These are phyloP conservation scores for Globisporangium cystogenes DNA, from an alignment of 352 stramenopile species.

Conservation along the genomic window DNA sequence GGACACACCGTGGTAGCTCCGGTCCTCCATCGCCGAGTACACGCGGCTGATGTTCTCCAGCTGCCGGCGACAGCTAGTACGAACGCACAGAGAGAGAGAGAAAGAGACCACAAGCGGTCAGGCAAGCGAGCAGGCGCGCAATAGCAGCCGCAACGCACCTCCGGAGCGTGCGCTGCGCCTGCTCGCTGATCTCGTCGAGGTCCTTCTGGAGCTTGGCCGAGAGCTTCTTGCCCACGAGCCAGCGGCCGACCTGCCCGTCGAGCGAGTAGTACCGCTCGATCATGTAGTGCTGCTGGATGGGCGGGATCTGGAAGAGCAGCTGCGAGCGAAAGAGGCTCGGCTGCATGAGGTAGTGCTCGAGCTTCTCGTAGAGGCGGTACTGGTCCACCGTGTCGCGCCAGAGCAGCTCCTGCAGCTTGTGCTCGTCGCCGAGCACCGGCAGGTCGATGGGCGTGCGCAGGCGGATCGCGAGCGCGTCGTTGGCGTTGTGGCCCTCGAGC, in stretches of 20 bases:
- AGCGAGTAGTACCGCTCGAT: constrained; percentile 77
- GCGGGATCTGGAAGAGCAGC: constrained; percentile 77
- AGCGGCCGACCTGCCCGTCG: constrained; percentile 60
- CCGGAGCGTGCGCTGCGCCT: constrained; percentile 59
- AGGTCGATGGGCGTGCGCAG: constrained; percentile 40
- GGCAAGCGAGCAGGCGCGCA: too few species aligned
- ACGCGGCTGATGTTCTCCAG: constrained; percentile 78
- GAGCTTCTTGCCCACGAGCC: constrained; percentile 78
- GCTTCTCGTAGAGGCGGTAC: constrained; percentile 79
- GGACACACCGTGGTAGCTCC: constrained; percentile 67
- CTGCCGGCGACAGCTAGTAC: constrained; percentile 55
- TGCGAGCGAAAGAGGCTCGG: constrained; percentile 75
- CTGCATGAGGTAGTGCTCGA: constrained; percentile 80
- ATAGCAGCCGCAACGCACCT: constrained; percentile 9
- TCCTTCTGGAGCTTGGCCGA: constrained; percentile 81
- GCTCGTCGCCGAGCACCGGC: constrained; percentile 43
- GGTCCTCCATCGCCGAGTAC: constrained; percentile 68
- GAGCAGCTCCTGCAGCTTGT: constrained; percentile 58
- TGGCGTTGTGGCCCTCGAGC: constrained; percentile 67
- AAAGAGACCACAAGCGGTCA: background rate
- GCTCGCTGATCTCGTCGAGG: constrained; percentile 78
- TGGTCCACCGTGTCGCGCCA: constrained; percentile 80
- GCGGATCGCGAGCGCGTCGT: constrained; percentile 43
- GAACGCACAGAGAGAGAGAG: too few species aligned
- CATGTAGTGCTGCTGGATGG: constrained; percentile 75